These are phyloP conservation scores for Candida stauntonica DNA, from an alignment of 805 yeast genomes.

Conservation along the genomic window DNA sequence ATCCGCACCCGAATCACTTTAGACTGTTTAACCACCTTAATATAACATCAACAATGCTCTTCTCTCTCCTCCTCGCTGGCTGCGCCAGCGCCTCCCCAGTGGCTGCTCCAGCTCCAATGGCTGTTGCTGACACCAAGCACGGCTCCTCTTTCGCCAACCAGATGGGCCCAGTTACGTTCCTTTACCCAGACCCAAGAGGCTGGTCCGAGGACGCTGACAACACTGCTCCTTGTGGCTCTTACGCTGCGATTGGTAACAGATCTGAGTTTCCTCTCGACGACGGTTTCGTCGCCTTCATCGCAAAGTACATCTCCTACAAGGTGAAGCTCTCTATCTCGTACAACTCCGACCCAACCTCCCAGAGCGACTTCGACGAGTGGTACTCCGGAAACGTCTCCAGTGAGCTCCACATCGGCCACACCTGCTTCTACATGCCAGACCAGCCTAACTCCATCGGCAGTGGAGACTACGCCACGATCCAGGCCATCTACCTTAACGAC, in stretches of 20 bases:
- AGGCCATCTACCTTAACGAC: conserved; percentile 37
- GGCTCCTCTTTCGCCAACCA: conserved; percentile 24
- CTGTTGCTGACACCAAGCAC: conserved; percentile 20
- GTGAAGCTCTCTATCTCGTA: conserved; percentile 39
- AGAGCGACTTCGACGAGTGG: conserved; percentile 38
- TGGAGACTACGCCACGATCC: conserved; percentile 43
- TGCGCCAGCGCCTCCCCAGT: conserved; percentile 21
- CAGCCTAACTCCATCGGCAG: conserved; percentile 32
- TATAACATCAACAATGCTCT: conserved; percentile 6
- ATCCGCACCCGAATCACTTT: too few species aligned
- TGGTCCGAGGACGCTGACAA: conserved; percentile 44
- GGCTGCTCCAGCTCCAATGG: conserved; percentile 21
- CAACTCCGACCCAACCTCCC: conserved; percentile 34
- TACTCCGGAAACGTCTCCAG: conserved; percentile 36
- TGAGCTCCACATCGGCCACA: conserved; percentile 41
- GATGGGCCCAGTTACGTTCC: conserved; percentile 29
- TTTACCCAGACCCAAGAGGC: conserved; percentile 41
- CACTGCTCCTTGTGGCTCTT: conserved; percentile 44
- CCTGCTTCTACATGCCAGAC: conserved; percentile 43
- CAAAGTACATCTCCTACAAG: conserved; percentile 37
- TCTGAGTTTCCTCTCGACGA: conserved; percentile 43
- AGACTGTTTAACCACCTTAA: too few species aligned
- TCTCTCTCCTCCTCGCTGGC: conserved; percentile 15
- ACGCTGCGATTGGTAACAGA: conserved; percentile 33
- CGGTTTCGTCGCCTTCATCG: conserved; percentile 43